phyloP scores from a whole-genome alignment of 306 rosid species.

The Prinsepia uniflora region DNA sequence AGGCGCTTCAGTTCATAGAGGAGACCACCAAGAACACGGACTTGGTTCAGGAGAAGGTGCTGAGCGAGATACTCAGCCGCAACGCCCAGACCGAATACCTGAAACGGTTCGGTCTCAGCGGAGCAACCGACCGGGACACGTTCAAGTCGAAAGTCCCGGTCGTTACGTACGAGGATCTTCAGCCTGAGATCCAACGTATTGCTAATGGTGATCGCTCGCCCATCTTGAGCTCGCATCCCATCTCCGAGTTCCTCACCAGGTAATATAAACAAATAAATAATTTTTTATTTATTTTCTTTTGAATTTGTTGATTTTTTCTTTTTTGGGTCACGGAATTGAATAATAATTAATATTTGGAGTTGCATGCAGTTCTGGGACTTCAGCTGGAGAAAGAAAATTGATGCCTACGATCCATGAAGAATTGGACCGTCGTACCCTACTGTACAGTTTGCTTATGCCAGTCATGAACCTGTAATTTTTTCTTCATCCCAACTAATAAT shows the following conservation, averaged over 20 bases:
- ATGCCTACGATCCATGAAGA: conserved; percentile 81
- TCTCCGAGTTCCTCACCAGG: conserved; percentile 97
- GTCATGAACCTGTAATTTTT: conserved; percentile 66
- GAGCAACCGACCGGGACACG: conserved; percentile 58
- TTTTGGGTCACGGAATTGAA: not conserved
- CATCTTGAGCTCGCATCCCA: conserved; percentile 58
- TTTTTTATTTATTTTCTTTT: too few relatives aligned
- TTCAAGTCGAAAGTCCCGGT: conserved; percentile 76
- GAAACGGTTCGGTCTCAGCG: conserved; percentile 44
- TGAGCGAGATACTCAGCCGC: conserved; percentile 52
- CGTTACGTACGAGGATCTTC: conserved; percentile 70
- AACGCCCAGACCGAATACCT: conserved; percentile 74
- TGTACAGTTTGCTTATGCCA: conserved; percentile 85
- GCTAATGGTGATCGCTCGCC: conserved; percentile 84
- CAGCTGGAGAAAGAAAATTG: conserved; percentile 86
- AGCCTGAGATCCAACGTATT: conserved; percentile 71
- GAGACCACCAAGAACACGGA: conserved; percentile 60
- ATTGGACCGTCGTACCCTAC: conserved; percentile 67
- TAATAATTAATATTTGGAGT: not conserved
- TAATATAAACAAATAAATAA: not conserved
- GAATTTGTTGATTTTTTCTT: not conserved
- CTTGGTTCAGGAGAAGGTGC: conserved; percentile 39
- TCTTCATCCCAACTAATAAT: not conserved
- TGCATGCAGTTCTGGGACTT: conserved; percentile 80
- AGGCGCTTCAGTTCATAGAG: conserved; percentile 61